phyloP scores from a whole-genome alignment of 2,329 filamentous ascomycete genomes.

The Epichloe scottii region DNA sequence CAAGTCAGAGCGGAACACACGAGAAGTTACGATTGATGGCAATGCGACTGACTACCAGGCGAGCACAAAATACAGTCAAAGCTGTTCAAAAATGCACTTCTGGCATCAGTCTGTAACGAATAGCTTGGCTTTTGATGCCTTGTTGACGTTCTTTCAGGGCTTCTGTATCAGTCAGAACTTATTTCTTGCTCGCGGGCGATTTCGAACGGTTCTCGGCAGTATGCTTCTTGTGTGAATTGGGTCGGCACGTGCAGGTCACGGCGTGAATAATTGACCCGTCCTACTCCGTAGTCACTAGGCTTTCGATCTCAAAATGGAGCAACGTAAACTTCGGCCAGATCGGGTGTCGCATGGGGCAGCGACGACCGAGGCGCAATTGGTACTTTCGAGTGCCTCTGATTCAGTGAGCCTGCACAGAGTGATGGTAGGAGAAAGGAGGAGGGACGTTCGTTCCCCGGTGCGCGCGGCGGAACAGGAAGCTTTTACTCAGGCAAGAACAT shows the following conservation, averaged over 20 bases:
- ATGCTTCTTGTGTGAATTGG: neutral
- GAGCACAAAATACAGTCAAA: neutral
- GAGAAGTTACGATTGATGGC: neutral
- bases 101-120: neutral
- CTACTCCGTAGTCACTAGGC: neutral
- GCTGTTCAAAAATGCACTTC: no score
- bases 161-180: neutral
- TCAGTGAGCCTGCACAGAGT: neutral
- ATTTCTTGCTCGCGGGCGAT: neutral
- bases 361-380: neutral
- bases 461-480: neutral
- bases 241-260: neutral
- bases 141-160: neutral
- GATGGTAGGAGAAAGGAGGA: neutral
- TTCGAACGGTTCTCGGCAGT: neutral
- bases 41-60: neutral
- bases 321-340: neutral
- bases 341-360: neutral
- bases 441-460: neutral
- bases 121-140: neutral
- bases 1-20: neutral
- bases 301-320: neutral
- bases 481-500: conserved; percentile 1
- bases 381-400: neutral
- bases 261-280: neutral